Evolutionary conservation across 2,329 filamentous ascomycete species (phyloP).

Genomic region (Mariannaea sp.): DNA sequence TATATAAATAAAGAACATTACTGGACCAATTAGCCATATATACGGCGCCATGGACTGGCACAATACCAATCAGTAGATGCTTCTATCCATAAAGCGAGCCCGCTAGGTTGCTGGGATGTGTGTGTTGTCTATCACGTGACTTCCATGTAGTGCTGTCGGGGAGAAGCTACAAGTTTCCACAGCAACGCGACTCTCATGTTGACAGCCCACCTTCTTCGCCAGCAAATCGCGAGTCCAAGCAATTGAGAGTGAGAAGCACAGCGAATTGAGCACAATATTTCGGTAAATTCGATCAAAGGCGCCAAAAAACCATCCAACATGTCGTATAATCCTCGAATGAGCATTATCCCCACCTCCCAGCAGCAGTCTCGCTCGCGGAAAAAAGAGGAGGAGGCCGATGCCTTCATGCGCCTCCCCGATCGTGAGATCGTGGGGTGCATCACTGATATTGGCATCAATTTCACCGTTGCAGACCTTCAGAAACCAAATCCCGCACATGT

Average conservation of each 20-base stretch:
- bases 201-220: conserved; percentile 23
- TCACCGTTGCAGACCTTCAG: conserved; percentile 82
- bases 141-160: neutral
- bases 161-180: conserved; percentile 35
- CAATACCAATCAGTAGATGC: too few relatives aligned
- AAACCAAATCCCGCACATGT: conserved; percentile 95
- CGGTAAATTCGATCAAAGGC: neutral
- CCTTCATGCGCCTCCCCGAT: conserved; percentile 65
- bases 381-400: conserved; percentile 64
- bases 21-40: too few relatives aligned
- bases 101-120: too few relatives aligned
- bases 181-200: conserved; percentile 32
- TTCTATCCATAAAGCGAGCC: too few relatives aligned
- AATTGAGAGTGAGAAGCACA: conserved; percentile 7
- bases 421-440: conserved; percentile 95
- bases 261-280: conserved; percentile 6
- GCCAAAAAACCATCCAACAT: conserved; percentile 43
- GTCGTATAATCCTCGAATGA: conserved; percentile 65
- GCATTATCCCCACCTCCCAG: conserved; percentile 60
- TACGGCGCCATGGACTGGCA: too few relatives aligned
- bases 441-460: conserved; percentile 92
- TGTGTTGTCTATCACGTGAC: conserved; percentile 28
- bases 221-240: conserved; percentile 17
- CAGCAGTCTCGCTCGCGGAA: conserved; percentile 58
- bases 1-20: too few relatives aligned